Conservation (phyloP, 1,139 yeast genomes). For the Kodamaea alishanica region DNA sequence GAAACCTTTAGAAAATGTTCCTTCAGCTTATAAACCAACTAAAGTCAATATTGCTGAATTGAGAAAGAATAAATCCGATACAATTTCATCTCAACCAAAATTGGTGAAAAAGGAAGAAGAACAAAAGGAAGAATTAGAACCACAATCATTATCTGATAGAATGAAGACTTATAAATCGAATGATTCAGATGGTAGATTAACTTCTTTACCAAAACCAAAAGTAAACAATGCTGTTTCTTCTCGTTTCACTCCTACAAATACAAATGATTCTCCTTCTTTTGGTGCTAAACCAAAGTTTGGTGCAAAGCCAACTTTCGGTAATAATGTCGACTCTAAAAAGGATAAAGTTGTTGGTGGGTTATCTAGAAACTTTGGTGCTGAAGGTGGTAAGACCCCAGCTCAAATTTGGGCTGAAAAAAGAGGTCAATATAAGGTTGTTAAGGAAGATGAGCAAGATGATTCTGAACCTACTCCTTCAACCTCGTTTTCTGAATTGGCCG, state of each 20-base stretch:
- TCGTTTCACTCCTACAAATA: constrained; percentile 41
- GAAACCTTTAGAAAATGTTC: constrained; percentile 57
- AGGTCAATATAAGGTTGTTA: constrained; percentile 54
- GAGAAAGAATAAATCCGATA: constrained; percentile 46
- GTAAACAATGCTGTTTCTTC: constrained; percentile 49
- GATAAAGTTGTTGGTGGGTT: constrained; percentile 61
- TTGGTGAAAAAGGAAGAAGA: constrained; percentile 18
- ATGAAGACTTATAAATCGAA: constrained; percentile 29
- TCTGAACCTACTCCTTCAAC: not conserved
- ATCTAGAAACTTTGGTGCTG: constrained; percentile 65
- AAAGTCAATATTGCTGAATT: constrained; percentile 43
- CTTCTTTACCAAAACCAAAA: constrained; percentile 67
- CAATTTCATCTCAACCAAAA: constrained; percentile 42
- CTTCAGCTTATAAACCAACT: constrained; percentile 70
- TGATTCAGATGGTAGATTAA: constrained; percentile 47
- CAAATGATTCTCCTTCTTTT: constrained; percentile 10
- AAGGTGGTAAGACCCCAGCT: constrained; percentile 87
- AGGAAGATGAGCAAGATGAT: constrained; percentile 21
- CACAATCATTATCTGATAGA: constrained; percentile 45
- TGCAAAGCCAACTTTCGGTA: constrained; percentile 47
- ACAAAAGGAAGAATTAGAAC: constrained; percentile 24
- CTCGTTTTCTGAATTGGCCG: constrained; percentile 4
- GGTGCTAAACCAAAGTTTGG: constrained; percentile 44
- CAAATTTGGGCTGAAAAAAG: constrained; percentile 94
- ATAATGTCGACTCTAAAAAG: constrained; percentile 23